Evolutionary conservation across 164 flowering plant species (phyloP), one percentile per base, ranked within the genome.

Genomic region (Cinnamomum chago): DNA sequence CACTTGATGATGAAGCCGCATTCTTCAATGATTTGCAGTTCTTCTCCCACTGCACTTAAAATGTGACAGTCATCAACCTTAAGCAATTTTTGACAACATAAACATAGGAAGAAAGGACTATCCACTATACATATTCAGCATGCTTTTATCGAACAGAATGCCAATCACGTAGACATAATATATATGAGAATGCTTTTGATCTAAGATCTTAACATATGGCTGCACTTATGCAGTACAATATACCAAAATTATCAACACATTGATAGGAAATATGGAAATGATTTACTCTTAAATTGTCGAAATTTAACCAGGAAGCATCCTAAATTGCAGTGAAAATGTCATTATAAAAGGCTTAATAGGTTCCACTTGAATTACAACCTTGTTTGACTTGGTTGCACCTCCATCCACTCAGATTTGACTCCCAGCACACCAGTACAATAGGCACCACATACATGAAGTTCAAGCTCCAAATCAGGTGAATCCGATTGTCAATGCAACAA

Each of bases 31-130:
- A 72, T 67, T 73, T 72, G 75, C 97, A 91, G 79, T 82, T 82
- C 52, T 79, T 89, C 82, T 88, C 86, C 97, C 97, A 94, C 98
- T 92, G 84, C 86, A 87, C 70, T 67, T n/a, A 73, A 55, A 67
- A 67, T 67, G 23, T 24, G 75, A 66, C 18, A 3, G 58, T 5
- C 51, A 70, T 65, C 52, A 35, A 30, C 60, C 17, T 47, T 18
- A 7, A 7, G 23, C 18, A 58, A 65, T 71, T 69, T 27, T 20
- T 47, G 25, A 64, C 2, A 52, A 9, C 5, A 15, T 55, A 18
- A 58, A n/a, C 25, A 64, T 23, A 13, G 3, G 67, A 64, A 24
- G 67, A 18, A 64, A 23, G 12, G 28, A 25, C n/a, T 60, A 25
- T 52, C 58, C 17, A 52, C 18, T 13, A 55, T 55, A 24, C 12